Percentiles rank a stretch among this genome's conserved stretches.
Evolutionary conservation across 148 eudicot genomes (phyloP).

Genomic region (Gaultheria prostrata): DNA sequence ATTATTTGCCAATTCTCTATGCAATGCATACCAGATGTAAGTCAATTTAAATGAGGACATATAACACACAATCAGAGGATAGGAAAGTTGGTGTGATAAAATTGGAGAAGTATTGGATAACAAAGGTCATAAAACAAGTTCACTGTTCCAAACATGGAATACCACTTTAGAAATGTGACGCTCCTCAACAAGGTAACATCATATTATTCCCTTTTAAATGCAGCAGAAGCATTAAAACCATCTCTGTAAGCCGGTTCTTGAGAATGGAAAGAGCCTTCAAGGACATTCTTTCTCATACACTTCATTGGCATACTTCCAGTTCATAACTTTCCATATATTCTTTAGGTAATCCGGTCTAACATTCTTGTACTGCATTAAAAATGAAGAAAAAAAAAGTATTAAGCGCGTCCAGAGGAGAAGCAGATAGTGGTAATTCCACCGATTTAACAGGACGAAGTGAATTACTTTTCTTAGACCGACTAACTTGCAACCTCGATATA

Average conservation of each 20-base stretch:
- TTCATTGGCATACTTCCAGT: slow-evolving; percentile 78
- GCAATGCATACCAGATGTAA: neutral
- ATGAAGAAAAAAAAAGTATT: neutral
- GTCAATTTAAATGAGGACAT: neutral
- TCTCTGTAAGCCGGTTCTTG: neutral
- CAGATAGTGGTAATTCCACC: neutral
- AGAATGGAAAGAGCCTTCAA: slow-evolving; percentile 14
- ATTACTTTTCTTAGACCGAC: neutral
- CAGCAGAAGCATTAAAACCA: neutral
- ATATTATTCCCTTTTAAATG: neutral
- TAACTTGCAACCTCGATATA: neutral
- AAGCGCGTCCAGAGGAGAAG: neutral
- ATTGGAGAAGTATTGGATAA: neutral
- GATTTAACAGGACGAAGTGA: neutral
- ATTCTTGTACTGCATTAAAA: slow-evolving; percentile 71
- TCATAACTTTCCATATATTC: slow-evolving; percentile 83
- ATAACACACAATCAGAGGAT: too few species aligned
- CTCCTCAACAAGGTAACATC: slow-evolving; percentile 1
- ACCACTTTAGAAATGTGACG: neutral
- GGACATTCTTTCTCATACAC: slow-evolving; percentile 71
- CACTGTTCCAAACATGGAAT: neutral
- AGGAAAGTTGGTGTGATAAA: neutral
- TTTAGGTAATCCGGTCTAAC: slow-evolving; percentile 83
- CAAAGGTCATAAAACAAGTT: neutral
- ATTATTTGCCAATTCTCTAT: neutral